Percentiles rank a stretch among this genome's conserved stretches.
Conservation (phyloP, 2,329 filamentous ascomycete species). For the Bipolaris bicolor region DNA sequence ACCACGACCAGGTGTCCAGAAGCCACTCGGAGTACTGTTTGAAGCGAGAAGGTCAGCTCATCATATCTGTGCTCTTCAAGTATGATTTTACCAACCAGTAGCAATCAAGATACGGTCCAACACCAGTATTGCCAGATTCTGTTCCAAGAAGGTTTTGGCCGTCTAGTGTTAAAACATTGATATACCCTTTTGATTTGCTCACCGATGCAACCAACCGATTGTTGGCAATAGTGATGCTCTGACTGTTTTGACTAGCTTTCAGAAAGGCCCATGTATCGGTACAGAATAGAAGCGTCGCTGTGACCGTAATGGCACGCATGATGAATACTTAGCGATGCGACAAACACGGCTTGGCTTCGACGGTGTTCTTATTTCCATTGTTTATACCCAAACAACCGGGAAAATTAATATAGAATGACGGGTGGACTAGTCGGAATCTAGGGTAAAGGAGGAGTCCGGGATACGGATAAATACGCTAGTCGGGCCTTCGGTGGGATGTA, state of each 20-base stretch:
- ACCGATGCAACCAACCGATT: slow-evolving; percentile 54
- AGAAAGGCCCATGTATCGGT: slow-evolving; percentile 23
- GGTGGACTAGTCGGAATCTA: slow-evolving; percentile 19
- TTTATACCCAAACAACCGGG: slow-evolving; percentile 27
- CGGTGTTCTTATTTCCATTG: slow-evolving; percentile 9
- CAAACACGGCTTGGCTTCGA: slow-evolving; percentile 1
- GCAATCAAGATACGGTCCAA: slow-evolving; percentile 47
- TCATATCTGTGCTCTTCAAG: not conserved
- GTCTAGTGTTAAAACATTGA: slow-evolving; percentile 54
- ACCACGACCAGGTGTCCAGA: slow-evolving; percentile 64
- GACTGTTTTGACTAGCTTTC: slow-evolving; percentile 26
- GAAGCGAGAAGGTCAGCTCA: not conserved
- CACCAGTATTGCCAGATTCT: slow-evolving; percentile 40
- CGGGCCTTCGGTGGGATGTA: slow-evolving; percentile 23
- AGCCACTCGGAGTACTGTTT: slow-evolving; percentile 59
- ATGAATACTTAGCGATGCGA: slow-evolving; percentile 2
- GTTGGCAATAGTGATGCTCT: slow-evolving; percentile 51
- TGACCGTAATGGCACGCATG: slow-evolving; percentile 20
- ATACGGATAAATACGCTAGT: slow-evolving; percentile 15
- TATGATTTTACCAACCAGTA: slow-evolving; percentile 17
- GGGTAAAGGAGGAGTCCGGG: slow-evolving; percentile 22
- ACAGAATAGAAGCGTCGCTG: slow-evolving; percentile 19
- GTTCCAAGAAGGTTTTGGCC: slow-evolving; percentile 44
- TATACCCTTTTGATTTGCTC: slow-evolving; percentile 52
- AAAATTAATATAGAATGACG: slow-evolving; percentile 23